Conservation (phyloP, 2,329 filamentous ascomycete species). For the Chrysoporthe deuterocubensis region DNA sequence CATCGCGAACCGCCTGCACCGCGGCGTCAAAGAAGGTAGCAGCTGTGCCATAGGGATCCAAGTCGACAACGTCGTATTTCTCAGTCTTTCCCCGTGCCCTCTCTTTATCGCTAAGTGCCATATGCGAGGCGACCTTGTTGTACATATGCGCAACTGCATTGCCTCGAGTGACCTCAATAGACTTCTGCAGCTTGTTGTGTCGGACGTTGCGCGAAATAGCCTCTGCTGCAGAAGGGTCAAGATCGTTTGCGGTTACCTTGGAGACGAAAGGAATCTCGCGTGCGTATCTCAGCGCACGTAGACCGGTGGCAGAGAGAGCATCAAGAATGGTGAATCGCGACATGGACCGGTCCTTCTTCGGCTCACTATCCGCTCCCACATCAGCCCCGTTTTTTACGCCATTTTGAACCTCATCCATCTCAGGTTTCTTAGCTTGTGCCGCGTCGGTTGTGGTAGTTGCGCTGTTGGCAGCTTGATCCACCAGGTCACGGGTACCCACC, state of each 20-base stretch:
- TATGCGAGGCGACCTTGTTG: constrained; percentile 60
- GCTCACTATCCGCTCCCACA: background rate
- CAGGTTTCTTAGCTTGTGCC: background rate
- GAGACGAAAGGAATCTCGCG: constrained; percentile 87
- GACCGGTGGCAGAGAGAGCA: constrained; percentile 89
- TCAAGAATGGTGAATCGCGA: constrained; percentile 83
- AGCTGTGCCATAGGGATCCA: constrained; percentile 95
- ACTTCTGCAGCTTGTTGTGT: constrained; percentile 76
- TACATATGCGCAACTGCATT: constrained; percentile 96
- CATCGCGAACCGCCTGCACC: constrained; percentile 78
- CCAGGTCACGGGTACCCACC: too few relatives aligned
- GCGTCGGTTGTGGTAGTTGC: constrained; percentile 22
- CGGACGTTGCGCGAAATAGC: constrained; percentile 84
- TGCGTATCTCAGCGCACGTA: constrained; percentile 88
- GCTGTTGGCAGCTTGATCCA: too few relatives aligned
- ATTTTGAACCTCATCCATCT: background rate
- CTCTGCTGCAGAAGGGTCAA: constrained; percentile 75
- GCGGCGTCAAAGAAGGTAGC: constrained; percentile 91
- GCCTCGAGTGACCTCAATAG: constrained; percentile 73
- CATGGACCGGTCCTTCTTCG: constrained; percentile 34
- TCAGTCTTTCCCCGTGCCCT: constrained; percentile 44
- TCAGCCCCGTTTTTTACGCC: constrained; percentile 1
- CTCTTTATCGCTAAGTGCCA: constrained; percentile 45
- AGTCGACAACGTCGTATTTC: constrained; percentile 90
- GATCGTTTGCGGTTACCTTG: constrained; percentile 85